Conservation (phyloP, 1,284 basidiomycete species). For the Vanrija pseudolonga region DNA sequence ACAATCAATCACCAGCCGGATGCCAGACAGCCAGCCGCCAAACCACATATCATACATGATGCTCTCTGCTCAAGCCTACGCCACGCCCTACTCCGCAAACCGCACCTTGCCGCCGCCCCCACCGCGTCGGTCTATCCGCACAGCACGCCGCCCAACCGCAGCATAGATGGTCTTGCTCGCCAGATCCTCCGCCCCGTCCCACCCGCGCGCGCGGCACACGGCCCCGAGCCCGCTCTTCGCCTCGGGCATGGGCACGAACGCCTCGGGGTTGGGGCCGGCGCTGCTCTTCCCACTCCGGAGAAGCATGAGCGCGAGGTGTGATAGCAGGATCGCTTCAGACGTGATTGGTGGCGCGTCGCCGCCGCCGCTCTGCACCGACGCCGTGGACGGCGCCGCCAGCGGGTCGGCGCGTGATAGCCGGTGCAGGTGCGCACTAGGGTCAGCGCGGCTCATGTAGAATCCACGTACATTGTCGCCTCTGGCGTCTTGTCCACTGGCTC, state of each 20-base stretch:
- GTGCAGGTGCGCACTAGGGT: constrained; percentile 29
- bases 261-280: constrained; percentile 1
- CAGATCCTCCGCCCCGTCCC: constrained; percentile 25
- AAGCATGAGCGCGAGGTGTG: constrained; percentile 33
- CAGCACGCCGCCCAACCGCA: constrained; percentile 32
- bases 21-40: too few relatives aligned
- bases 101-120: constrained; percentile 28
- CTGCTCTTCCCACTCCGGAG: constrained; percentile 14
- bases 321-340: constrained; percentile 32
- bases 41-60: too few relatives aligned
- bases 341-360: constrained; percentile 25
- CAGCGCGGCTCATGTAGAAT: background rate
- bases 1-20: too few relatives aligned
- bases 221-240: constrained; percentile 31
- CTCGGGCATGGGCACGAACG: constrained; percentile 24
- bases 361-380: too few relatives aligned
- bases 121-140: constrained; percentile 36
- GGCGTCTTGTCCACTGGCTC: constrained; percentile 12
- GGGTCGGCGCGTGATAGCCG: constrained; percentile 30
- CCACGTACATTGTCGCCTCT: constrained; percentile 30
- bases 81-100: constrained; percentile 17
- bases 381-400: constrained; percentile 18
- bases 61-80: too few relatives aligned
- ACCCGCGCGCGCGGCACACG: constrained; percentile 29
- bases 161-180: constrained; percentile 35